These are phyloP conservation scores for Thraustochytrium sp. DNA, from an alignment of 352 stramenopile genomes.

Conservation along the genomic window DNA sequence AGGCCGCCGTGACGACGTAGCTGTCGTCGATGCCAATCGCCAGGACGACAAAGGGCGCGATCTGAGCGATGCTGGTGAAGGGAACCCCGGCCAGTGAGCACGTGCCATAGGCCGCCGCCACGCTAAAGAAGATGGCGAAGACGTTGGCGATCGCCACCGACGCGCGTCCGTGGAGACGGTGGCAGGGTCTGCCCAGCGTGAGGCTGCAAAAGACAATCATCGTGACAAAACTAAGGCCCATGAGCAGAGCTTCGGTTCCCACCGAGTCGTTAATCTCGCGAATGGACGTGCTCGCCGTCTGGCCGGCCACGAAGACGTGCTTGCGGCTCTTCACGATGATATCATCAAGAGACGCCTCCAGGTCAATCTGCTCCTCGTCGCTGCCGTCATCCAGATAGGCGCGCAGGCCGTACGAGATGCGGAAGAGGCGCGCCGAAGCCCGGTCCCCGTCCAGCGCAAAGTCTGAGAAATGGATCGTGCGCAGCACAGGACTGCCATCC, in stretches of 20 bases:
- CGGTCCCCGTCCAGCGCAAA: no score
- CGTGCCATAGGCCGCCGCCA: constrained; percentile 34
- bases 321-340: no score
- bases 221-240: constrained; percentile 33
- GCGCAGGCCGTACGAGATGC: no score
- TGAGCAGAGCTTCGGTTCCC: constrained; percentile 28
- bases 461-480: no score
- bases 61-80: constrained; percentile 49
- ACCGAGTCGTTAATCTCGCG: no score
- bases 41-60: constrained; percentile 52
- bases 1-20: constrained; percentile 42
- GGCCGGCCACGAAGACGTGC: no score
- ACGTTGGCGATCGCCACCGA: neutral
- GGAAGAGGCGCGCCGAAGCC: no score
- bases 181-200: neutral
- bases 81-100: constrained; percentile 31
- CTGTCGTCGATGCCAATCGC: constrained; percentile 51
- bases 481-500: no score
- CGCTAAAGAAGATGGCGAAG: constrained; percentile 21
- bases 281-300: no score
- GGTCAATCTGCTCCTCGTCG: no score
- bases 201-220: constrained; percentile 47
- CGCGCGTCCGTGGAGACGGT: neutral
- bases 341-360: no score
- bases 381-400: no score